Base-by-base conservation (phyloP, 1,284 basidiomycete genomes). In the Puccinia horiana region DNA sequence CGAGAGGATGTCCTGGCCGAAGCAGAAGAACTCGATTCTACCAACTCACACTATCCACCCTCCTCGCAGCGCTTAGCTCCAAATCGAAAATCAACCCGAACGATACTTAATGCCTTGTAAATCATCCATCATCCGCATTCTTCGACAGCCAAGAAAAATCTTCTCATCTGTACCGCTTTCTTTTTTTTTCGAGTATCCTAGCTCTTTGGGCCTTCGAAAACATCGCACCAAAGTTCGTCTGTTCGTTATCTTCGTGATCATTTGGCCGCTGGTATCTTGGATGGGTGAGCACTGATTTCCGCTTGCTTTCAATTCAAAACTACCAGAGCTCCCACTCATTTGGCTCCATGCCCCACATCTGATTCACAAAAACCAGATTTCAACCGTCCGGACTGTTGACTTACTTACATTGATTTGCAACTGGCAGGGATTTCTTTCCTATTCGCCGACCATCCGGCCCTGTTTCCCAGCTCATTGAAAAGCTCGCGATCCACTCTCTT, bases 401-500 rank as follows among this genome's bases (percentile, higher is more conserved):
- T 35, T n/a, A 32, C 16, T 58, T 16, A 35, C 37, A 35, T 44
- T 67, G 35, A 12, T 44, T 44, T 14, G 1, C 5, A 70, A 70
- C 47, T 42, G 40, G 44, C 26, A 67, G 65, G 35, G 9, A 72
- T 81, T 35, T 61, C 11, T 20, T 32, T 44, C 14, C 52, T 81
- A 29, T 63, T 81, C 20, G 44, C 58, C 18, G 70, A 73, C 49
- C 69, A 74, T 49, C 69, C 79, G 35, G 67, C 70, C 6, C 58
- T 81, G 26, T 81, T 81, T 65, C 79, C 79, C 12, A 32, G n/a
- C 37, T 81, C 79, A 9, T 35, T 81, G 20, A 61, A 42, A 35
- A 65, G 52, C 52, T 29, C 79, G 9, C 29, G 49, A 23, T 81
- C 79, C 29, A 83, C 92, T 61, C 89, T 96, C 37, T 86, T 95